phyloP scores from a whole-genome alignment of 1,284 basidiomycete species.

The Malassezia sp. region DNA sequence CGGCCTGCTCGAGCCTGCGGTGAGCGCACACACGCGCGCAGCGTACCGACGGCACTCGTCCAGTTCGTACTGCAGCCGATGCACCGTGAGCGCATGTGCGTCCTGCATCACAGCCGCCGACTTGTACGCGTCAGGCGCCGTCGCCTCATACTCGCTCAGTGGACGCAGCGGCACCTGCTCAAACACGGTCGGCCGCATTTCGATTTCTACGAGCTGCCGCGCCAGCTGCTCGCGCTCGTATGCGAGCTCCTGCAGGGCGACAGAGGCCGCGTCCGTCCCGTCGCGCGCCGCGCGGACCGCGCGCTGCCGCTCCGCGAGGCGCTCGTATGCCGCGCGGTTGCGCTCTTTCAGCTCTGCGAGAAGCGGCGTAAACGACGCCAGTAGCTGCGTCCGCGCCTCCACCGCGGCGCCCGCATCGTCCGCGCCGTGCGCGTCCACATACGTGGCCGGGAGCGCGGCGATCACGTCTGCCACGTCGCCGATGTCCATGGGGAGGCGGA shows the following conservation, averaged over 20 bases:
- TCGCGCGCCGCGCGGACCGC: neutral
- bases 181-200: constrained; percentile 4
- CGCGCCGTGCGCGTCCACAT: no score
- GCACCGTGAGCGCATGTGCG: neutral
- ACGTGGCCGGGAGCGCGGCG: no score
- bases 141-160: neutral
- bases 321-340: constrained; percentile 10
- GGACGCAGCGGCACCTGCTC: constrained; percentile 7
- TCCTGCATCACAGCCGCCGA: neutral
- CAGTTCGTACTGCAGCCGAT: constrained; percentile 4
- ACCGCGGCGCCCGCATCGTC: neutral
- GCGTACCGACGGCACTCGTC: constrained; percentile 6
- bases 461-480: no score
- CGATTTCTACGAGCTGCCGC: constrained; percentile 7
- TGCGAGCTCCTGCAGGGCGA: neutral
- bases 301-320: neutral
- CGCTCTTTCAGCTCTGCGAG: constrained; percentile 3
- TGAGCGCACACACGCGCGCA: no score
- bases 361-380: neutral
- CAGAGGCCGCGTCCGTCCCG: neutral
- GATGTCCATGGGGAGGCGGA: no score
- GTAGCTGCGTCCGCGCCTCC: neutral
- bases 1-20: constrained; percentile 7
- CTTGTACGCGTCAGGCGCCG: neutral
- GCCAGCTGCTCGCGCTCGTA: constrained; percentile 11